Evolutionary conservation across 2,329 filamentous ascomycete genomes (phyloP).

Genomic region (Aspergillus eucalypticola): DNA sequence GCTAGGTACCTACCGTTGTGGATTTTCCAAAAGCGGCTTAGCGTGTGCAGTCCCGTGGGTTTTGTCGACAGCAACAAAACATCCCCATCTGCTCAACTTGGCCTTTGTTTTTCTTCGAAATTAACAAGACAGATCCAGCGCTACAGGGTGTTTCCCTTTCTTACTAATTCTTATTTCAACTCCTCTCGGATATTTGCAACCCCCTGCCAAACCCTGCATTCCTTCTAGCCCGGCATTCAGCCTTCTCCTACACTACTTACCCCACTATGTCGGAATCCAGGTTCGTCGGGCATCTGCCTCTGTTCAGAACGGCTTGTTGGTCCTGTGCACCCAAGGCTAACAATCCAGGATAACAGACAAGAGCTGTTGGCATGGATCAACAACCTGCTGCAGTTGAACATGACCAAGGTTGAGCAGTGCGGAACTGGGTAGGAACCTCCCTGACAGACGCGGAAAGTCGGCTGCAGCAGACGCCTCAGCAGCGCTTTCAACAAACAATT

Average conservation of each 20-base stretch:
- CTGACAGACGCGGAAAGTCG: neutral
- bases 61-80: slow-evolving; percentile 31
- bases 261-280: slow-evolving; percentile 66
- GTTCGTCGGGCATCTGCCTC: slow-evolving; percentile 40
- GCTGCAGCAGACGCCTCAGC: neutral
- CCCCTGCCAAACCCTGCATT: neutral
- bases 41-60: slow-evolving; percentile 26
- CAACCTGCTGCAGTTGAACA: slow-evolving; percentile 94
- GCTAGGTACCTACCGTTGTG: slow-evolving; percentile 12
- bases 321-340: neutral
- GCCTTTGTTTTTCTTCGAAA: slow-evolving; percentile 15
- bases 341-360: slow-evolving; percentile 63
- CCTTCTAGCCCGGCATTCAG: neutral
- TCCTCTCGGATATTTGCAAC: slow-evolving; percentile 1
- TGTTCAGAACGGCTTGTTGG: neutral
- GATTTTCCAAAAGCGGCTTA: slow-evolving; percentile 24
- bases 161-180: neutral
- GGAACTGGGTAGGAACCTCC: slow-evolving; percentile 76
- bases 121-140: slow-evolving; percentile 15
- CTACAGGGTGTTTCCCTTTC: neutral
- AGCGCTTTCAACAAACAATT: neutral
- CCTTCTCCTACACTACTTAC: slow-evolving; percentile 20
- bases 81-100: slow-evolving; percentile 14
- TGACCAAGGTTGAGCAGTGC: slow-evolving; percentile 98
- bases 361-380: slow-evolving; percentile 97